Evolutionary conservation across 2,329 filamentous ascomycete species (phyloP).

Genomic region (Pseudocercospora ulei): DNA sequence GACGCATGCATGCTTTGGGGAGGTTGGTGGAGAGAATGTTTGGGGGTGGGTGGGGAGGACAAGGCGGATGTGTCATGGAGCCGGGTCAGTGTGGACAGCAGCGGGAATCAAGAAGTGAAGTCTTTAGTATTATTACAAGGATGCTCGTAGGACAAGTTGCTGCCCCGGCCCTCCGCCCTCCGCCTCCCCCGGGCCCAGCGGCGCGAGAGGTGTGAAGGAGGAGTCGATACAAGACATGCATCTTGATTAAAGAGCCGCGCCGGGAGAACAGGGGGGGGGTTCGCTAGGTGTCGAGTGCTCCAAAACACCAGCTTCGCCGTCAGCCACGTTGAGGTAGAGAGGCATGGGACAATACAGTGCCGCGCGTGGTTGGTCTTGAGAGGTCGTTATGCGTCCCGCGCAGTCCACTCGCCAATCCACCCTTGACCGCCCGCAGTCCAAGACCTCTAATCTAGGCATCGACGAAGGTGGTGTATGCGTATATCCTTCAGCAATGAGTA

Average conservation of each 20-base stretch:
- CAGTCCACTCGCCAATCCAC: slow-evolving; percentile 1
- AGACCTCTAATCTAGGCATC: too few relatives aligned
- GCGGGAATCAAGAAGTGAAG: slow-evolving; percentile 2
- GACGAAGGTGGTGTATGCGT: too few relatives aligned
- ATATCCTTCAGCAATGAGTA: neutral
- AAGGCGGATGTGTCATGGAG: neutral
- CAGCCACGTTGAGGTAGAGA: slow-evolving; percentile 5
- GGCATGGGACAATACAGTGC: neutral
- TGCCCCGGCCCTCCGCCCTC: too few relatives aligned
- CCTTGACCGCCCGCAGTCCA: slow-evolving; percentile 7
- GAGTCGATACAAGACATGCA: neutral
- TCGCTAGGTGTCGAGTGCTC: slow-evolving; percentile 3
- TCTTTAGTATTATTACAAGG: neutral
- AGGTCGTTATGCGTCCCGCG: slow-evolving; percentile 8
- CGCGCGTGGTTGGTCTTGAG: slow-evolving; percentile 2
- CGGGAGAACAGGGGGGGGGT: slow-evolving; percentile 7
- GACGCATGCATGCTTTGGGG: neutral
- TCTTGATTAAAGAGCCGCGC: slow-evolving; percentile 1
- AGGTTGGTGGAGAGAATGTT: neutral
- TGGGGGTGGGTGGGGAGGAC: neutral
- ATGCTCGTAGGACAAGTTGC: neutral
- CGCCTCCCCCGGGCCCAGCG: too few relatives aligned
- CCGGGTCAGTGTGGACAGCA: slow-evolving; percentile 1
- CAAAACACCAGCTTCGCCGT: slow-evolving; percentile 4
- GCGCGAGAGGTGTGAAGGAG: neutral